phyloP scores from a whole-genome alignment of 345 rosid species.

The Syzygium grande region DNA sequence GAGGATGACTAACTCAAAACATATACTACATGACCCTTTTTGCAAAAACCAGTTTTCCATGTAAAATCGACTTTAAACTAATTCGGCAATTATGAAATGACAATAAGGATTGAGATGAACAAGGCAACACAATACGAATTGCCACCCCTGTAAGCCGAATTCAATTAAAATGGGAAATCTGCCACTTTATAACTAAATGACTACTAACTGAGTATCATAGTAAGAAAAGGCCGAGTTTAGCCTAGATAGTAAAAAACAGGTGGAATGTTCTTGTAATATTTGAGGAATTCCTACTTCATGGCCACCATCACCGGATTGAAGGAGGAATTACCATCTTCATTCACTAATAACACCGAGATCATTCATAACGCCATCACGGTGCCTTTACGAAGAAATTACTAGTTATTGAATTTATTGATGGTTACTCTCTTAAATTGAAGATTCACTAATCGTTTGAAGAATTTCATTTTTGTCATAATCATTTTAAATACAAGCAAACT shows the following conservation, averaged over 20 bases:
- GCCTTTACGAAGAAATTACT: not conserved
- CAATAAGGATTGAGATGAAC: not conserved
- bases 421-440: not conserved
- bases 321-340: too few relatives aligned
- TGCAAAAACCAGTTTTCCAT: not conserved
- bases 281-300: too few relatives aligned
- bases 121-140: not conserved
- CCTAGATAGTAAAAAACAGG: too few relatives aligned
- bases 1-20: not conserved
- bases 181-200: not conserved
- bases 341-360: too few relatives aligned
- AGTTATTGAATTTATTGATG: not conserved
- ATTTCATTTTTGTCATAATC: not conserved
- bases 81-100: not conserved
- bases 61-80: not conserved
- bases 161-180: not conserved
- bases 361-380: not conserved
- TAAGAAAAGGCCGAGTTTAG: not conserved
- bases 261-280: too few relatives aligned
- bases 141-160: not conserved
- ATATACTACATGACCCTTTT: not conserved
- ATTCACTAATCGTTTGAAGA: not conserved
- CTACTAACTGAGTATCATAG: not conserved
- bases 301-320: too few relatives aligned
- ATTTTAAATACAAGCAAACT: not conserved